phyloP scores from a whole-genome alignment of 345 rosid species.

The sweet orange (Citrus sinensis) region DNA sequence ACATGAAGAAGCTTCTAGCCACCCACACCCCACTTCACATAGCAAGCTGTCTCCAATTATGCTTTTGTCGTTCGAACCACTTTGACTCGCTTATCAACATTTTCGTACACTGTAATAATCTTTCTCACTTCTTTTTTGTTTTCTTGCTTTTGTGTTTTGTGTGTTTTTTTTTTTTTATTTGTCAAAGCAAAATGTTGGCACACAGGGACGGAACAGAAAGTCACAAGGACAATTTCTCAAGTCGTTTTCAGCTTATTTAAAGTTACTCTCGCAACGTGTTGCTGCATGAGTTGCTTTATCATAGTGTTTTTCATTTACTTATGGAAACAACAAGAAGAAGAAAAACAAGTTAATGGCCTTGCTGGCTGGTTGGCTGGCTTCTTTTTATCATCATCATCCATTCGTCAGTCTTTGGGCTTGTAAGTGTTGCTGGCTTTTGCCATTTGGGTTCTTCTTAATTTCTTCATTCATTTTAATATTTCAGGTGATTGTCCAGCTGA shows the following conservation, averaged over 20 bases:
- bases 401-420: not conserved
- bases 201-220: no score
- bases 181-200: constrained; percentile 26
- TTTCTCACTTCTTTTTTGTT: not conserved
- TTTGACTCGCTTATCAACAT: not conserved
- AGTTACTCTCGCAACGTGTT: constrained; percentile 13
- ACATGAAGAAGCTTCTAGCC: not conserved
- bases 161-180: not conserved
- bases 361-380: not conserved
- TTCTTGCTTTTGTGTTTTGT: no score
- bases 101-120: no score
- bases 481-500: constrained; percentile 7
- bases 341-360: not conserved
- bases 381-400: not conserved
- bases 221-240: not conserved
- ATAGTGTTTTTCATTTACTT: not conserved
- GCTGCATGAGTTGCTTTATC: not conserved
- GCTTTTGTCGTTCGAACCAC: not conserved
- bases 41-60: constrained; percentile 23
- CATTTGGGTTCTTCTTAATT: not conserved
- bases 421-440: not conserved
- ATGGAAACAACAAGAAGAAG: not conserved
- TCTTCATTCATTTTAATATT: not conserved
- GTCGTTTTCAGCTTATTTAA: constrained; percentile 24
- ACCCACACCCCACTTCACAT: constrained; percentile 6